Evolutionary conservation across 345 rosid genomes (phyloP).

Genomic region (Camelina sativa): DNA sequence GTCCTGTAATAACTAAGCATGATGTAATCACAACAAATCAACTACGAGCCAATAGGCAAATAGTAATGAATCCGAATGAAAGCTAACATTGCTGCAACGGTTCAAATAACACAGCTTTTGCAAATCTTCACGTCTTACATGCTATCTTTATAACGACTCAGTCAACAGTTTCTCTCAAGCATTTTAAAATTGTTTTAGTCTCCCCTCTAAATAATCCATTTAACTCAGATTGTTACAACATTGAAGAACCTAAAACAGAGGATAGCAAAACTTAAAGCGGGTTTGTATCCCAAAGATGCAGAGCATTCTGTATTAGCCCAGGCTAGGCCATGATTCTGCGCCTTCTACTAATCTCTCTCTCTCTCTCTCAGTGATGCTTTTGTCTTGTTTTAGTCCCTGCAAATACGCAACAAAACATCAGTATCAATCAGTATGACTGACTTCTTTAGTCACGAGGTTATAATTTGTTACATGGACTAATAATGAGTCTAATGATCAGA

Average conservation of each 20-base stretch:
- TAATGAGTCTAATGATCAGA: neutral
- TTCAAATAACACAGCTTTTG: constrained; percentile 8
- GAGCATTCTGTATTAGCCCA: constrained; percentile 31
- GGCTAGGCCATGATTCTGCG: constrained; percentile 13
- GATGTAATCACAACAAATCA: neutral
- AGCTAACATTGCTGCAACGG: neutral
- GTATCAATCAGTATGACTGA: neutral
- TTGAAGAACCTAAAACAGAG: constrained; percentile 19
- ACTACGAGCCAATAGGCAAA: neutral
- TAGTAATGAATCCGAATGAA: neutral
- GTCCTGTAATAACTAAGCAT: neutral
- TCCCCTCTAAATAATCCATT: constrained; percentile 30
- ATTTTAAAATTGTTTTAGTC: constrained; percentile 26
- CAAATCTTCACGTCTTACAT: neutral
- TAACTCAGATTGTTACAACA: constrained; percentile 33
- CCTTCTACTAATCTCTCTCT: constrained; percentile 23
- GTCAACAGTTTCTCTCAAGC: constrained; percentile 18
- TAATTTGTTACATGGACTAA: neutral
- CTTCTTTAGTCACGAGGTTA: neutral
- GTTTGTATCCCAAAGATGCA: constrained; percentile 34
- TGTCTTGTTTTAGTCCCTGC: constrained; percentile 43
- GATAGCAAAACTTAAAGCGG: constrained; percentile 21
- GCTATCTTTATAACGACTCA: neutral
- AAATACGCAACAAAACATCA: constrained; percentile 29
- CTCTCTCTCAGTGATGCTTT: constrained; percentile 13